These are phyloP conservation scores for Populus tremula DNA, from an alignment of 345 rosid species.

Conservation along the genomic window DNA sequence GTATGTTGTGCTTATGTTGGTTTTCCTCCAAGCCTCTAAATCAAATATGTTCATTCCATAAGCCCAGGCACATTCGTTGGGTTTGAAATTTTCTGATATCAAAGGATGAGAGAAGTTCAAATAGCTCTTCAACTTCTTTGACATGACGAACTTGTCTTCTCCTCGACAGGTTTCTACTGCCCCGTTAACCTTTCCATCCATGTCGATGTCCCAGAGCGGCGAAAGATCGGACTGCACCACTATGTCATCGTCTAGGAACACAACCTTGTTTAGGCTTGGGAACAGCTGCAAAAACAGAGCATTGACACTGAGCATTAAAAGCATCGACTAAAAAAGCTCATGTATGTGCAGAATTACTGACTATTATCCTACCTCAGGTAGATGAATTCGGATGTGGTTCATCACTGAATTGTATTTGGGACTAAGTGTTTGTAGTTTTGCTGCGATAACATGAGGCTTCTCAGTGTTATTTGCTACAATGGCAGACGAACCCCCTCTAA, in stretches of 20 bases:
- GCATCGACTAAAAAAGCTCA: background rate
- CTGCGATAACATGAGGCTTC: slow-evolving; percentile 72
- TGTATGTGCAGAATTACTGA: background rate
- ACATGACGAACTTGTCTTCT: slow-evolving; percentile 76
- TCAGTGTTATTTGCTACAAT: slow-evolving; percentile 65
- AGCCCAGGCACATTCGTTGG: slow-evolving; percentile 94
- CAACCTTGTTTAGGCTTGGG: slow-evolving; percentile 82
- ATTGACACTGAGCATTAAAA: background rate
- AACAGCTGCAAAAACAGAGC: slow-evolving; percentile 55
- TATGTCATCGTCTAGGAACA: slow-evolving; percentile 89
- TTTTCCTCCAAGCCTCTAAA: slow-evolving; percentile 83
- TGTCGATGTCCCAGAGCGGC: slow-evolving; percentile 85
- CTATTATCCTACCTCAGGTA: slow-evolving; percentile 64
- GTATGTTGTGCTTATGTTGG: slow-evolving; percentile 83
- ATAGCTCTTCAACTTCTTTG: slow-evolving; percentile 79
- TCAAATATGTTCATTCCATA: slow-evolving; percentile 96
- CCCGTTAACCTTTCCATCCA: slow-evolving; percentile 90
- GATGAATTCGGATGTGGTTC: slow-evolving; percentile 92
- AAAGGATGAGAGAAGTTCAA: slow-evolving; percentile 86
- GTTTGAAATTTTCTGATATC: slow-evolving; percentile 58
- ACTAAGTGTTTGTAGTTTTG: slow-evolving; percentile 90
- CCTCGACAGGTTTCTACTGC: slow-evolving; percentile 93
- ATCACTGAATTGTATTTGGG: slow-evolving; percentile 90
- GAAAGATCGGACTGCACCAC: slow-evolving; percentile 91
- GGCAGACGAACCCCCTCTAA: slow-evolving; percentile 93